Percentiles rank a stretch among this genome's conserved stretches.
Conservation (phyloP, 2,329 filamentous ascomycete genomes). For the Aspergillus sp. region DNA sequence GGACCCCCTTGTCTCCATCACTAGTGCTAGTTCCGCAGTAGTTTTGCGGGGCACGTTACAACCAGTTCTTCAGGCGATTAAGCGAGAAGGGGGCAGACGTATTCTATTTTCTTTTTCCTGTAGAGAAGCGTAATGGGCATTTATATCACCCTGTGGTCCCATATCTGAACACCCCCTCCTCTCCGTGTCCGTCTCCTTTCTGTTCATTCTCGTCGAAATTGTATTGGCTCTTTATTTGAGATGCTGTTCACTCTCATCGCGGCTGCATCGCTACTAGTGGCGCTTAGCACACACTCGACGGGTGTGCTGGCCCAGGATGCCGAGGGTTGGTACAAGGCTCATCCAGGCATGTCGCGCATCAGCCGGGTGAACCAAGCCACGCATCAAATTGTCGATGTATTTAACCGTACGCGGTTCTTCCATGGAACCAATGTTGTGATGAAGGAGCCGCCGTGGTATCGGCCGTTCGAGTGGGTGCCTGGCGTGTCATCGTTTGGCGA, state of each 20-base stretch:
- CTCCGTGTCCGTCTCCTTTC: neutral
- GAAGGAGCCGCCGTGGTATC: slow-evolving; percentile 15
- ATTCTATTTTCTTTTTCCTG: neutral
- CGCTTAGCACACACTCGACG: neutral
- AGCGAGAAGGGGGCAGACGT: neutral
- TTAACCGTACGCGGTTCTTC: slow-evolving; percentile 14
- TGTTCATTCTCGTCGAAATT: neutral
- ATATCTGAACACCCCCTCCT: neutral
- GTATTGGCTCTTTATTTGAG: neutral
- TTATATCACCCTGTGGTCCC: neutral
- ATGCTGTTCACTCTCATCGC: neutral
- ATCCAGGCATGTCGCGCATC: slow-evolving; percentile 12
- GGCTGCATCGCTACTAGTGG: neutral
- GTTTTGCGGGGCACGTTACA: neutral
- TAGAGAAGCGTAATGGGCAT: neutral
- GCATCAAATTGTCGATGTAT: slow-evolving; percentile 14
- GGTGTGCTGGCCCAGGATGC: slow-evolving; percentile 1
- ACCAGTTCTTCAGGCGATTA: neutral
- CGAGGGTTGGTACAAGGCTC: slow-evolving; percentile 8
- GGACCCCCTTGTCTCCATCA: neutral
- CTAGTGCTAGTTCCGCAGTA: neutral
- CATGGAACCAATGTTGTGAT: slow-evolving; percentile 17
- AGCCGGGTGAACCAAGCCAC: slow-evolving; percentile 11
- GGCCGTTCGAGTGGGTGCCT: slow-evolving; percentile 11
- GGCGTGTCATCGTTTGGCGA: slow-evolving; percentile 13